These are phyloP conservation scores for Canavalia ensiformis DNA, from an alignment of 306 rosid genomes.

Conservation along the genomic window DNA sequence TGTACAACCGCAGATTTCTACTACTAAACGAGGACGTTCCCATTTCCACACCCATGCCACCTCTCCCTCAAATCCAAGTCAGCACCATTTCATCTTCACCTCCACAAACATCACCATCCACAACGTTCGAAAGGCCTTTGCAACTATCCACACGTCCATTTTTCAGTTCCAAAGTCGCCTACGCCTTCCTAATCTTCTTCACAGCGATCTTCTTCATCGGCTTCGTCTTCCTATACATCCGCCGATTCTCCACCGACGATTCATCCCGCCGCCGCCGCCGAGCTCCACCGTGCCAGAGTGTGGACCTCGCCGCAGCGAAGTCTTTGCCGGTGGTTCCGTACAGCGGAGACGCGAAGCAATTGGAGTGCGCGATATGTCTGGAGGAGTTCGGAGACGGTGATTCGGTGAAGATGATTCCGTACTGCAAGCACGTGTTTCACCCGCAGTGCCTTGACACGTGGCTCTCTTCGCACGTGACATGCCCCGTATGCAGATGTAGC, in stretches of 20 bases:
- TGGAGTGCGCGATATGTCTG: constrained; percentile 67
- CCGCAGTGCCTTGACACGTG: constrained; percentile 63
- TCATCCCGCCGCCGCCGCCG: neutral
- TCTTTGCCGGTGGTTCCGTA: constrained; percentile 52
- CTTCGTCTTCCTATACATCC: constrained; percentile 47
- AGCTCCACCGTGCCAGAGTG: neutral
- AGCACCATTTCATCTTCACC: constrained; percentile 23
- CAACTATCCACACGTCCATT: constrained; percentile 8
- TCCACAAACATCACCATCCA: neutral
- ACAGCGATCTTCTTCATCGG: constrained; percentile 45
- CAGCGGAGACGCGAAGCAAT: constrained; percentile 26
- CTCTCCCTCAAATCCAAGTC: constrained; percentile 25
- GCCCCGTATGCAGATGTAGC: constrained; percentile 65
- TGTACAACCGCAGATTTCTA: constrained; percentile 52
- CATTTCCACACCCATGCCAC: neutral
- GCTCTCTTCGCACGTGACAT: constrained; percentile 59
- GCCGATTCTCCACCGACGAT: neutral
- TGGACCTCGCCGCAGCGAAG: neutral
- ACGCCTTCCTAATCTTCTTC: constrained; percentile 44
- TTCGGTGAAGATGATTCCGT: constrained; percentile 54
- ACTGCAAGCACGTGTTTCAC: constrained; percentile 72
- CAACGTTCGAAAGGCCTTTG: neutral
- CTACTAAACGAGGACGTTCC: constrained; percentile 48
- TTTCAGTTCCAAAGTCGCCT: constrained; percentile 18
- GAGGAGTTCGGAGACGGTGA: constrained; percentile 52